Evolutionary conservation across 805 yeast species (phyloP).

Genomic region (Cyberlindnera veronae): DNA sequence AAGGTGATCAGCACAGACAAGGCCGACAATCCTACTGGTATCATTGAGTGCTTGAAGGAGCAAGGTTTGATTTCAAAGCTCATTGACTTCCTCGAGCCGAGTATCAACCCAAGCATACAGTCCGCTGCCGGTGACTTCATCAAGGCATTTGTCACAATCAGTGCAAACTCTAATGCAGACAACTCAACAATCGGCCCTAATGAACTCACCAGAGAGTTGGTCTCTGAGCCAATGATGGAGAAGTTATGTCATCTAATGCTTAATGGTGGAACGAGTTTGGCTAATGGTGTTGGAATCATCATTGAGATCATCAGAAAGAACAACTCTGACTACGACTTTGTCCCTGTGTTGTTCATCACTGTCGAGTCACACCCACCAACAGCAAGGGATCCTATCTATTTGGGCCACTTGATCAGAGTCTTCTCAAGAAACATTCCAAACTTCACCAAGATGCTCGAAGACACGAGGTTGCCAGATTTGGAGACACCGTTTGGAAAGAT

Average conservation of each 20-base stretch:
- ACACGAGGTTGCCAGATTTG: constrained; percentile 34
- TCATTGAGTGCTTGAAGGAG: constrained; percentile 67
- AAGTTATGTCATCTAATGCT: constrained; percentile 75
- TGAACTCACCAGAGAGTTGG: constrained; percentile 87
- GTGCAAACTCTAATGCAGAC: constrained; percentile 87
- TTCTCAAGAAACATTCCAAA: constrained; percentile 72
- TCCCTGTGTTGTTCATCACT: constrained; percentile 79
- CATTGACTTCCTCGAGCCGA: constrained; percentile 67
- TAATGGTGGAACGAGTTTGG: constrained; percentile 78
- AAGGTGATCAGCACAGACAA: constrained; percentile 92
- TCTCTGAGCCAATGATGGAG: constrained; percentile 65
- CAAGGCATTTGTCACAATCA: constrained; percentile 89
- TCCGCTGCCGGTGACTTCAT: constrained; percentile 94
- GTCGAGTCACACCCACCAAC: constrained; percentile 89
- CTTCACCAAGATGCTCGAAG: constrained; percentile 59
- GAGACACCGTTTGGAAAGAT: constrained; percentile 63
- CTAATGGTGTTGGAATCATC: constrained; percentile 91
- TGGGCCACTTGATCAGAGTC: constrained; percentile 78
- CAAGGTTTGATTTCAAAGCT: constrained; percentile 74
- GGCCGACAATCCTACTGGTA: constrained; percentile 84
- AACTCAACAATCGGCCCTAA: constrained; percentile 95
- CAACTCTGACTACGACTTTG: constrained; percentile 90
- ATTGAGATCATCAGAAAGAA: constrained; percentile 94
- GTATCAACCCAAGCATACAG: constrained; percentile 67
- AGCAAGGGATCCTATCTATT: constrained; percentile 86